Conservation (phyloP, 176 grass and related monocot species). For the Oryza glumipatula region DNA sequence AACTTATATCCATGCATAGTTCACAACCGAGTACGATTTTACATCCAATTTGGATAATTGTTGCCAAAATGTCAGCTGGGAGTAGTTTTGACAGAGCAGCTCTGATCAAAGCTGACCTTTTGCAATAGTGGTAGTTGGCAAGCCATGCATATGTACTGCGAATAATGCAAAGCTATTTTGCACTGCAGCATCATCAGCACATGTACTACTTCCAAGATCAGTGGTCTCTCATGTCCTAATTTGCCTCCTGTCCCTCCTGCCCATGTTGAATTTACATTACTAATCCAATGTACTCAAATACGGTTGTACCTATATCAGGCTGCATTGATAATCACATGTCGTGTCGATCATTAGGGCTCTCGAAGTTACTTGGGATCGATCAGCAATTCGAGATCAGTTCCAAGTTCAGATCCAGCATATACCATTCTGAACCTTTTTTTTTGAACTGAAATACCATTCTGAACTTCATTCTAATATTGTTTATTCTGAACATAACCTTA, state of each 20-base stretch:
- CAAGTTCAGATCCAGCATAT: not conserved
- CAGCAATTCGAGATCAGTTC: not conserved
- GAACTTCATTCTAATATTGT: not conserved
- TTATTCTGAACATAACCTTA: not conserved
- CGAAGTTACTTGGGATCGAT: not conserved
- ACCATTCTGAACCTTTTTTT: not conserved
- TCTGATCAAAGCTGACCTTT: slow-evolving; percentile 34
- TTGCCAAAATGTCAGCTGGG: not conserved
- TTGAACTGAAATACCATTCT: not conserved
- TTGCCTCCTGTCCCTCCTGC: not conserved
- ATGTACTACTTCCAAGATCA: not conserved
- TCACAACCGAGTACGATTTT: not conserved
- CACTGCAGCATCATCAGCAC: not conserved
- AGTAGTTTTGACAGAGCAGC: not conserved
- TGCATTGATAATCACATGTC: slow-evolving; percentile 24
- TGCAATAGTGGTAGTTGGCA: not conserved
- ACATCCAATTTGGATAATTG: not conserved
- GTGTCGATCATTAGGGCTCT: not conserved
- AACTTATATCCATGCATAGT: not conserved
- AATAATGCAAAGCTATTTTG: not conserved
- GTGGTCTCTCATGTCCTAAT: not conserved
- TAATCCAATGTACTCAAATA: not conserved
- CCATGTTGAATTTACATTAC: not conserved
- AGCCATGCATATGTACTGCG: not conserved
- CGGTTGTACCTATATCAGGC: not conserved